phyloP scores from a whole-genome alignment of 345 rosid species.

The Camelina laxa region DNA sequence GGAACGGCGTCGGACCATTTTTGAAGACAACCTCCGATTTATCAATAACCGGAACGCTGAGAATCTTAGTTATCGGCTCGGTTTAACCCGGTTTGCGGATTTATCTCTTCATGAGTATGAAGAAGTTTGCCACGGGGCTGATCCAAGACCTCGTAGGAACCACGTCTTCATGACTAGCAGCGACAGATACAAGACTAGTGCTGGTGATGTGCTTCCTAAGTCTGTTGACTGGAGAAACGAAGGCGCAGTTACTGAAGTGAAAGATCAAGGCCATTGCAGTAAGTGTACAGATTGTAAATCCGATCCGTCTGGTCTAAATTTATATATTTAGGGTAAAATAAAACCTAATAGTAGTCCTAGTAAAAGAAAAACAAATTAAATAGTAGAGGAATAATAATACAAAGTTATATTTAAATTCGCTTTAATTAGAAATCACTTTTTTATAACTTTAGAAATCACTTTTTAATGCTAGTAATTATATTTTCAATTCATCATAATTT shows the following conservation, averaged over 20 bases:
- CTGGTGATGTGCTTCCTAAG: conserved; percentile 55
- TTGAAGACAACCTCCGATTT: conserved; percentile 62
- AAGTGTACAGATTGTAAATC: conserved; percentile 27
- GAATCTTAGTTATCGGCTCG: conserved; percentile 52
- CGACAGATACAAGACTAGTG: conserved; percentile 44
- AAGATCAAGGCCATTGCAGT: conserved; percentile 87
- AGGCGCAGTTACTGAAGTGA: conserved; percentile 72
- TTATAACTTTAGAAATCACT: too few species aligned
- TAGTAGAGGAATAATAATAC: too few species aligned
- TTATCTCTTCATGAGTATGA: conserved; percentile 61
- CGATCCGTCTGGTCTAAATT: background rate
- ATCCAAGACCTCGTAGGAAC: conserved; percentile 38
- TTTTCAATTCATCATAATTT: too few species aligned
- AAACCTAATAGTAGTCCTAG: too few species aligned
- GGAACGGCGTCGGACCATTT: conserved; percentile 59
- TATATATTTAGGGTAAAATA: too few species aligned
- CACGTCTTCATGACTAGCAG: conserved; percentile 36
- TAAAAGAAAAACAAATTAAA: too few species aligned
- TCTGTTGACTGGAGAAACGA: conserved; percentile 84
- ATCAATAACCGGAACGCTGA: conserved; percentile 53
- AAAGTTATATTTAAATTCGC: background rate
- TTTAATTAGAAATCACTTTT: too few species aligned
- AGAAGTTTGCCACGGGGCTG: conserved; percentile 51
- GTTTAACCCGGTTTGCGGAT: conserved; percentile 69
- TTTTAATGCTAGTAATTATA: background rate